These are phyloP conservation scores for Liriodendron chinense DNA, from an alignment of 164 flowering plant species.

Conservation along the genomic window DNA sequence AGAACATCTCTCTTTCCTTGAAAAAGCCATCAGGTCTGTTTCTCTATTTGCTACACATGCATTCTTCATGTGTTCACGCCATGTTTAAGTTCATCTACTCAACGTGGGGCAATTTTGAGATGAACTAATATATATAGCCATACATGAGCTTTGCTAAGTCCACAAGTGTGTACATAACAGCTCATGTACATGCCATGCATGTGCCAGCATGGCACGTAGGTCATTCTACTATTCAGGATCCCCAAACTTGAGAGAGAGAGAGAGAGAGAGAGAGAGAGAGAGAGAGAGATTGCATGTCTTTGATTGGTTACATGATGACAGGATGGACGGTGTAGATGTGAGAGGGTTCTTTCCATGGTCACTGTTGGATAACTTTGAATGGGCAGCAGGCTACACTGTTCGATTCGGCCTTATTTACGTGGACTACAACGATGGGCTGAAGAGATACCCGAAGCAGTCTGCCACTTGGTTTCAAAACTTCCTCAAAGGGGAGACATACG, in stretches of 20 bases:
- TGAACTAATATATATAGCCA: no score
- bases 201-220: no score
- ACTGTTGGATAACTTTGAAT: slow-evolving; percentile 40
- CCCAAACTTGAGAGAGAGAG: no score
- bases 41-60: not conserved
- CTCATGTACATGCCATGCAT: no score
- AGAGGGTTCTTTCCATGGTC: slow-evolving; percentile 47
- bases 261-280: no score
- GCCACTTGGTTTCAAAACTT: slow-evolving; percentile 40
- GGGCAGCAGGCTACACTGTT: slow-evolving; percentile 31
- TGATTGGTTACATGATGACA: not conserved
- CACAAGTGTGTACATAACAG: no score
- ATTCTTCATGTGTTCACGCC: not conserved
- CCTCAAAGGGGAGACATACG: slow-evolving; percentile 8
- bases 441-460: slow-evolving; percentile 34
- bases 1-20: slow-evolving; percentile 33
- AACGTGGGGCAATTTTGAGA: no score
- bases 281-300: no score
- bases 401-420: slow-evolving; percentile 33
- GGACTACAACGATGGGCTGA: slow-evolving; percentile 27
- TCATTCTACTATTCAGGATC: no score
- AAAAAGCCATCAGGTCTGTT: slow-evolving; percentile 21
- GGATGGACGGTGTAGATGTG: slow-evolving; percentile 33
- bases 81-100: no score
- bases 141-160: no score